These are phyloP conservation scores for Carpinus viminea DNA, from an alignment of 306 rosid genomes.

Conservation along the genomic window DNA sequence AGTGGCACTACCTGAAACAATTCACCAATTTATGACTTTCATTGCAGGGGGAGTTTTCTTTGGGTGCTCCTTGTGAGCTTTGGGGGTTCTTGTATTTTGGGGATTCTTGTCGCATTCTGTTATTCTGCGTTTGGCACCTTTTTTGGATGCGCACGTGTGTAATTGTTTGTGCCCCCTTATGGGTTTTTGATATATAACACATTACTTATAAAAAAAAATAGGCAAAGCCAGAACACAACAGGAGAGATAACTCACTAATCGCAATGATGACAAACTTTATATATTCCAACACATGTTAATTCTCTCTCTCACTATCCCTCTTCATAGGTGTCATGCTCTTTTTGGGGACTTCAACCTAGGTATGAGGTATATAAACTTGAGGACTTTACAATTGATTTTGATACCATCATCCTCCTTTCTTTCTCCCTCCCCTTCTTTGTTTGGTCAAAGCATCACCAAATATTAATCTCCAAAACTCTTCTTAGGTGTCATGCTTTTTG, in stretches of 20 bases:
- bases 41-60: no score
- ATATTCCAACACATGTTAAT: not conserved
- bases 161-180: no score
- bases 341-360: slow-evolving; percentile 6
- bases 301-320: not conserved
- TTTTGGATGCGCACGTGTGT: no score
- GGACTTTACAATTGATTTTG: not conserved
- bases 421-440: not conserved
- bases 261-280: not conserved
- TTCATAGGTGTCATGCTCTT: not conserved
- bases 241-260: not conserved
- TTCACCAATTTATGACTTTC: not conserved
- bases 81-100: no score
- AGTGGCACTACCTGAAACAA: slow-evolving; percentile 56
- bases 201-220: no score
- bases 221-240: not conserved
- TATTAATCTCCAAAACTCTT: not conserved
- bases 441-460: not conserved
- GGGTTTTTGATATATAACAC: no score
- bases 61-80: no score
- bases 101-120: no score
- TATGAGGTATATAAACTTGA: slow-evolving; percentile 2
- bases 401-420: not conserved
- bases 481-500: not conserved
- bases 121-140: no score